Percentiles rank a stretch among this genome's conserved stretches.
Evolutionary conservation across 768 basidiomycete genomes (phyloP).

Genomic region (Pisolithus microcarpus): DNA sequence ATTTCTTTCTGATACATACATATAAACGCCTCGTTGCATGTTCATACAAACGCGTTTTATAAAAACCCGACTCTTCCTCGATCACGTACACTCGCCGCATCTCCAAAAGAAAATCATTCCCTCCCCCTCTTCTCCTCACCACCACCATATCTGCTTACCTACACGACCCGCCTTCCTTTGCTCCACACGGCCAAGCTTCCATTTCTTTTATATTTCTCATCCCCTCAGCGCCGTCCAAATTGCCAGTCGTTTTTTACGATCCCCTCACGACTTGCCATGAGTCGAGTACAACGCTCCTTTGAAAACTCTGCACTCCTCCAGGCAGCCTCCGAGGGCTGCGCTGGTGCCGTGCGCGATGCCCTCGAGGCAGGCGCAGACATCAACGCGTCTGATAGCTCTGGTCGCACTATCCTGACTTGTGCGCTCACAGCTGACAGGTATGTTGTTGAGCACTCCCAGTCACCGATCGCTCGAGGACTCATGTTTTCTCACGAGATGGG

Average conservation of each 20-base stretch:
- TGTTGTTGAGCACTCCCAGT: conserved; percentile 5
- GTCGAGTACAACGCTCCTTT: conserved; percentile 33
- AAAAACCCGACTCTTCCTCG: too few species aligned
- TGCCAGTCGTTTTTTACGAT: conserved; percentile 22
- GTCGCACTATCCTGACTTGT: conserved; percentile 59
- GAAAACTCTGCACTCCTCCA: conserved; percentile 41
- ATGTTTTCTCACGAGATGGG: conserved; percentile 44
- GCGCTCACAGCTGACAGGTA: conserved; percentile 70
- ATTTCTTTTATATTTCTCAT: conserved; percentile 14
- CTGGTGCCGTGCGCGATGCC: conserved; percentile 44
- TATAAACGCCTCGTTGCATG: not conserved
- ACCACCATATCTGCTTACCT: too few species aligned
- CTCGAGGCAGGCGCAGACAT: conserved; percentile 59
- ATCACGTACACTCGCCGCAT: not conserved
- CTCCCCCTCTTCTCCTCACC: not conserved
- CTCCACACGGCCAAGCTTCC: not conserved
- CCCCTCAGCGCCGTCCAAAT: not conserved
- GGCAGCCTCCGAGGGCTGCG: conserved; percentile 52
- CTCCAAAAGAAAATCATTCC: not conserved
- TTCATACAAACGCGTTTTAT: not conserved
- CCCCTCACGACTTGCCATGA: conserved; percentile 28
- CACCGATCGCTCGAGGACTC: not conserved
- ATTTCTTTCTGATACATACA: too few species aligned
- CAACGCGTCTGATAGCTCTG: conserved; percentile 54
- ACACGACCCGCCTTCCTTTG: not conserved